These are phyloP conservation scores for Triangularia setosa DNA, from an alignment of 2,329 filamentous ascomycete species.

Conservation along the genomic window DNA sequence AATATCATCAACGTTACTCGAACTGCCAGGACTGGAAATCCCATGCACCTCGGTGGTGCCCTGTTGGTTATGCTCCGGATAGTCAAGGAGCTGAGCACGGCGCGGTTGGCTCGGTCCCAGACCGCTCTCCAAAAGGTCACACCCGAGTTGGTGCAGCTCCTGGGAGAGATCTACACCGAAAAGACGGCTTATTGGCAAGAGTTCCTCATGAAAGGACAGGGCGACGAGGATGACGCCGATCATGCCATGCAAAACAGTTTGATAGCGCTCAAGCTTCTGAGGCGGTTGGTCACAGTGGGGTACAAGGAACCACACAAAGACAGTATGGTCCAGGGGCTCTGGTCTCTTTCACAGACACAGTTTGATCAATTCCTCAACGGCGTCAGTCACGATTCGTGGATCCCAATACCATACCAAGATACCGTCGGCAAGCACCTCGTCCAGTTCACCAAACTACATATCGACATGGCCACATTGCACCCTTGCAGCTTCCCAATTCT, in stretches of 20 bases:
- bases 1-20: slow-evolving; percentile 64
- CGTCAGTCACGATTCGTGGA: slow-evolving; percentile 52
- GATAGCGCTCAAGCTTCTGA: slow-evolving; percentile 71
- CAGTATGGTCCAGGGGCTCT: slow-evolving; percentile 71
- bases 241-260: slow-evolving; percentile 73
- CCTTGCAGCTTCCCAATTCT: slow-evolving; percentile 79
- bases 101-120: slow-evolving; percentile 69
- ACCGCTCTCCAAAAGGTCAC: slow-evolving; percentile 72
- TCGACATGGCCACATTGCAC: slow-evolving; percentile 77
- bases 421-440: slow-evolving; percentile 80
- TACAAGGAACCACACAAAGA: slow-evolving; percentile 83
- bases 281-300: slow-evolving; percentile 73
- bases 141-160: slow-evolving; percentile 76
- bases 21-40: slow-evolving; percentile 52
- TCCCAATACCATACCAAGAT: slow-evolving; percentile 52
- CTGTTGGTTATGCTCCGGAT: slow-evolving; percentile 78
- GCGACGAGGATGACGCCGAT: slow-evolving; percentile 55
- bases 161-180: slow-evolving; percentile 73
- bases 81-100: slow-evolving; percentile 85
- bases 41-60: slow-evolving; percentile 64
- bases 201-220: slow-evolving; percentile 54
- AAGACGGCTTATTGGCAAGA: slow-evolving; percentile 67
- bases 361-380: slow-evolving; percentile 71
- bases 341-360: slow-evolving; percentile 72
- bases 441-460: slow-evolving; percentile 87